phyloP scores from a whole-genome alignment of 495 filamentous ascomycete genomes.

The Letharia lupina region DNA sequence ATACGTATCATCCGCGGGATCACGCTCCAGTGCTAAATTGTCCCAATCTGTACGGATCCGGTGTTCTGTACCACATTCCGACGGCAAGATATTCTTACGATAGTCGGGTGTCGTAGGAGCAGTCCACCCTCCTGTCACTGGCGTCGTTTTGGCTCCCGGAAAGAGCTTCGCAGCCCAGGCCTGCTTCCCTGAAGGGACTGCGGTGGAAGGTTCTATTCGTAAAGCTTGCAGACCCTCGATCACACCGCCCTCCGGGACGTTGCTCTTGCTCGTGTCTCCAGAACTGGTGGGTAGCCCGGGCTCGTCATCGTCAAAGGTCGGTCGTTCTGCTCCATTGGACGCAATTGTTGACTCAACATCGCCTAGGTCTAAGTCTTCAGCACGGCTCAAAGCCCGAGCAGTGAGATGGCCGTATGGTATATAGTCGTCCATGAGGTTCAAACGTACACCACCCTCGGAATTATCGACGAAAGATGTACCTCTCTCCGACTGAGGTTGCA shows the following conservation, averaged over 20 bases:
- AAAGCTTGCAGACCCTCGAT: slow-evolving; percentile 1
- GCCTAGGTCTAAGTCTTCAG: not conserved
- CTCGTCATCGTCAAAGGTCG: not conserved
- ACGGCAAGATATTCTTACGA: not conserved
- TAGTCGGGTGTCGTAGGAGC: not conserved
- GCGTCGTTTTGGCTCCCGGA: slow-evolving; percentile 8
- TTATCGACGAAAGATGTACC: not conserved
- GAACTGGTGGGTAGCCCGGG: not conserved
- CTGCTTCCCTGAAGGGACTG: no score
- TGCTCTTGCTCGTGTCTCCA: not conserved
- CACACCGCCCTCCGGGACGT: not conserved
- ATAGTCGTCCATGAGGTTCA: slow-evolving; percentile 7
- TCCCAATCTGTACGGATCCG: slow-evolving; percentile 15
- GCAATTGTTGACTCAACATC: not conserved
- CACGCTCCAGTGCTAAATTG: slow-evolving; percentile 6
- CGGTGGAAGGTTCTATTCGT: not conserved
- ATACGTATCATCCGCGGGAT: slow-evolving; percentile 11
- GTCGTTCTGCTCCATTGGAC: not conserved
- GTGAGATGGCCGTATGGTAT: not conserved
- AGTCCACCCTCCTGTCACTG: not conserved
- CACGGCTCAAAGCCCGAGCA: slow-evolving; percentile 1
- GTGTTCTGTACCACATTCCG: not conserved
- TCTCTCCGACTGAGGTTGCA: slow-evolving; percentile 13
- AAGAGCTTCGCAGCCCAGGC: not conserved
- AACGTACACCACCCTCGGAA: slow-evolving; percentile 1